Conservation (phyloP, 1,284 basidiomycete species). For the Cronartium ribicola region DNA sequence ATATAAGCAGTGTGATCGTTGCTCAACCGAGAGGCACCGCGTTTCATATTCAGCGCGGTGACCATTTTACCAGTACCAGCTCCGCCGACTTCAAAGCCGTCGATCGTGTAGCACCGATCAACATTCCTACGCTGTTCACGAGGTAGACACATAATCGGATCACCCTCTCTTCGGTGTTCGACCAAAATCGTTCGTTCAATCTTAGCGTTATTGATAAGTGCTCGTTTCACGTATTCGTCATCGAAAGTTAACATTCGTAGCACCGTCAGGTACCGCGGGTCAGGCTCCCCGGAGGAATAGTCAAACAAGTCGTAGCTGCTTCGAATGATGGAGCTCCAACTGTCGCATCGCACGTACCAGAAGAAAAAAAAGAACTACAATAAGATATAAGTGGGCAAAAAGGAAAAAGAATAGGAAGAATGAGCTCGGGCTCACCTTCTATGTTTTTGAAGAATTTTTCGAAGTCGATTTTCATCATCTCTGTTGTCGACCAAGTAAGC, state of each 20-base stretch:
- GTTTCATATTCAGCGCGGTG: slow-evolving; percentile 51
- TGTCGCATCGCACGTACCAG: not conserved
- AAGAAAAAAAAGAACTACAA: too few relatives aligned
- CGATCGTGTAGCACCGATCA: slow-evolving; percentile 47
- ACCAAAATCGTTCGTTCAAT: slow-evolving; percentile 34
- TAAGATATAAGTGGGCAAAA: not conserved
- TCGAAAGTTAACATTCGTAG: slow-evolving; percentile 47
- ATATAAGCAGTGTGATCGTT: slow-evolving; percentile 48
- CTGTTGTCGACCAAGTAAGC: slow-evolving; percentile 73
- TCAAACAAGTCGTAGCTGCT: slow-evolving; percentile 47
- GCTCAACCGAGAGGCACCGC: slow-evolving; percentile 50
- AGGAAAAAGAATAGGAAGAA: not conserved
- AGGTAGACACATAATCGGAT: slow-evolving; percentile 12
- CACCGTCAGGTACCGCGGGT: slow-evolving; percentile 46
- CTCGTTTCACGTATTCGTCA: slow-evolving; percentile 37
- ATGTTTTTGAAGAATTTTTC: slow-evolving; percentile 57
- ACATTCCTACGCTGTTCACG: slow-evolving; percentile 46
- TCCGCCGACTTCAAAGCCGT: slow-evolving; percentile 26
- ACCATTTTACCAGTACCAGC: slow-evolving; percentile 59
- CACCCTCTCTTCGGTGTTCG: slow-evolving; percentile 33
- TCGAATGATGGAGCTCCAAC: slow-evolving; percentile 46
- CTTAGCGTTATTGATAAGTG: slow-evolving; percentile 33
- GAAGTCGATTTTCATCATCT: slow-evolving; percentile 64
- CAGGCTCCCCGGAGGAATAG: slow-evolving; percentile 49
- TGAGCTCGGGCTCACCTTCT: slow-evolving; percentile 4